Conservation (phyloP, 2,329 filamentous ascomycete species). For the Curvularia verruculosa region DNA sequence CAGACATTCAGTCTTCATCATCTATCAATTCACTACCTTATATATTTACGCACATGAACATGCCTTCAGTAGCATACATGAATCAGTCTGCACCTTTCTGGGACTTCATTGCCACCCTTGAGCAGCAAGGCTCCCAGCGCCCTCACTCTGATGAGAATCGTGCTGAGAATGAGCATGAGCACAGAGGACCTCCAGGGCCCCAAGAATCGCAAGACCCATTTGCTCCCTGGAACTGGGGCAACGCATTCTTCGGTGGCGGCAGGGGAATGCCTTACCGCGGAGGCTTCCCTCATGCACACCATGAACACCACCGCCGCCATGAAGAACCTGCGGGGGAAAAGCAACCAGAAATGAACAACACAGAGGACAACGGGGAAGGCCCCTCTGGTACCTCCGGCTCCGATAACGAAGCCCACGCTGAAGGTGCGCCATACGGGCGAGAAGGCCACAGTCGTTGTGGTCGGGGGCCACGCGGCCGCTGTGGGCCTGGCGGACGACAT, state of each 20-base stretch:
- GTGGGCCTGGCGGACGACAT: conserved; percentile 30
- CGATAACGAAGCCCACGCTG: conserved; percentile 25
- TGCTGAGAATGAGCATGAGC: conserved; percentile 31
- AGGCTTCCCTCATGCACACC: conserved; percentile 34
- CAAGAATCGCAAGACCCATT: conserved; percentile 29
- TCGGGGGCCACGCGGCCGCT: conserved; percentile 27
- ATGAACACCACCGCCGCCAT: conserved; percentile 24
- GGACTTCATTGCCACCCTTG: conserved; percentile 61
- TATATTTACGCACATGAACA: conserved; percentile 31
- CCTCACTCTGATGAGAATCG: conserved; percentile 46
- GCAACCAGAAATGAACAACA: conserved; percentile 21
- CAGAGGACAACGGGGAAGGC: conserved; percentile 39
- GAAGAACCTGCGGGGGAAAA: conserved; percentile 21
- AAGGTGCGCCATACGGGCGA: conserved; percentile 19
- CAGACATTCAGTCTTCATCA: conserved; percentile 14
- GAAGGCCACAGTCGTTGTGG: conserved; percentile 31
- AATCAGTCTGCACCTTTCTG: conserved; percentile 62
- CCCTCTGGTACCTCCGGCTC: conserved; percentile 37
- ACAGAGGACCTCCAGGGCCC: conserved; percentile 22
- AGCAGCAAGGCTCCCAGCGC: conserved; percentile 54
- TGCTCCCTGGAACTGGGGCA: conserved; percentile 46
- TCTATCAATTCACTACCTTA: conserved; percentile 12
- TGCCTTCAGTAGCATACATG: conserved; percentile 61
- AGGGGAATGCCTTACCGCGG: conserved; percentile 39
- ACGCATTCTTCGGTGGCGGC: conserved; percentile 35